Conservation (phyloP, 805 yeast genomes). For the Allodekkera sacchari region DNA sequence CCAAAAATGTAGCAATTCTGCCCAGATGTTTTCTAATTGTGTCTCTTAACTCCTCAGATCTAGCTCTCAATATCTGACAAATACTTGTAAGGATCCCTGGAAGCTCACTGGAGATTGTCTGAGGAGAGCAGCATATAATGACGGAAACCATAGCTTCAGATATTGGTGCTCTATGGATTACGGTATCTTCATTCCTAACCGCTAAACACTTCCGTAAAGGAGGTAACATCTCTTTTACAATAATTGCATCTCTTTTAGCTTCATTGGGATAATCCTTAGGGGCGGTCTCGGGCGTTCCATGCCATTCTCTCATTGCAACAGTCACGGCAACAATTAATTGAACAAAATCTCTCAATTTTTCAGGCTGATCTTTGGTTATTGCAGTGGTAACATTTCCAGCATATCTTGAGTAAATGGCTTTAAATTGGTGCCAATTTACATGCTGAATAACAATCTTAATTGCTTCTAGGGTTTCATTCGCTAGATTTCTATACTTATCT, state of each 20-base stretch:
- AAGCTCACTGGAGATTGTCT: conserved; percentile 46
- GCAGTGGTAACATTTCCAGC: conserved; percentile 24
- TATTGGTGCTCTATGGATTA: conserved; percentile 65
- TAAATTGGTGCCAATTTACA: conserved; percentile 73
- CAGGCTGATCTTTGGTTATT: conserved; percentile 22
- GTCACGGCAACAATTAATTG: conserved; percentile 51
- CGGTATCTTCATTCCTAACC: conserved; percentile 70
- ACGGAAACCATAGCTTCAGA: conserved; percentile 73
- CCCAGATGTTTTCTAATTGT: conserved; percentile 71
- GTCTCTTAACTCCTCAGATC: conserved; percentile 84
- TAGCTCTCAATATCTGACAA: conserved; percentile 82
- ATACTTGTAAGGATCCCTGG: conserved; percentile 79
- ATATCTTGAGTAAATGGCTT: conserved; percentile 67
- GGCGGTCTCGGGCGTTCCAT: conserved; percentile 4
- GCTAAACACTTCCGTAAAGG: conserved; percentile 51
- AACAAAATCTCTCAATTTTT: conserved; percentile 48
- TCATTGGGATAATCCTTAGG: conserved; percentile 28
- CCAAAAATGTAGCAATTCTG: conserved; percentile 54
- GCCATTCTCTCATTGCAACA: conserved; percentile 27
- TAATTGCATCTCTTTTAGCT: conserved; percentile 34
- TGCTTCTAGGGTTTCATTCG: conserved; percentile 57
- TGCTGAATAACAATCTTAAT: conserved; percentile 50
- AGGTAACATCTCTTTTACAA: conserved; percentile 53
- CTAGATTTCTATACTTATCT: conserved; percentile 51
- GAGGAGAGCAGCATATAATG: conserved; percentile 52